Percentiles rank a stretch among this genome's conserved stretches.
Evolutionary conservation across 257 asterid genomes (phyloP).

Genomic region (Nemophila menziesii): DNA sequence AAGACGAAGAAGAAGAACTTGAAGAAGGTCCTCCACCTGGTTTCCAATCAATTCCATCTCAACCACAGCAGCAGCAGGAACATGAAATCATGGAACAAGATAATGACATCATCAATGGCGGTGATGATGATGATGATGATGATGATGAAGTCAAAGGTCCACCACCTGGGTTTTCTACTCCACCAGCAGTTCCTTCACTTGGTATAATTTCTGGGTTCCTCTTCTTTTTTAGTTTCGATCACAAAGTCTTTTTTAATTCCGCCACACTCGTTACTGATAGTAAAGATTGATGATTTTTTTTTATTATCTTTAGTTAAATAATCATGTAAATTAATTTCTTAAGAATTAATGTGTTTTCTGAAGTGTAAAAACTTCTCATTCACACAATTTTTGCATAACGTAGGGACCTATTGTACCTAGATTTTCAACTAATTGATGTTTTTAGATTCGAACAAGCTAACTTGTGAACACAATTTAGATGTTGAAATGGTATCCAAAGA

Average conservation of each 20-base stretch:
- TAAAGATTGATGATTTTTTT: not conserved
- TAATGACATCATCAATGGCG: constrained; percentile 10
- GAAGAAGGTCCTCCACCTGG: constrained; percentile 95
- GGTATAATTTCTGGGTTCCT: not conserved
- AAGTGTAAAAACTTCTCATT: not conserved
- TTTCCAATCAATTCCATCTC: constrained; percentile 31
- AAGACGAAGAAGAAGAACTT: constrained; percentile 34
- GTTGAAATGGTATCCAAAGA: constrained; percentile 24
- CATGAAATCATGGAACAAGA: constrained; percentile 1
- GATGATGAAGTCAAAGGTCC: constrained; percentile 58
- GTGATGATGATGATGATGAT: constrained; percentile 18
- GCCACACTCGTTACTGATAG: not conserved
- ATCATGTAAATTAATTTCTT: not conserved
- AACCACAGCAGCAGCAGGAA: constrained; percentile 3
- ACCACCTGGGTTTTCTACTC: constrained; percentile 65
- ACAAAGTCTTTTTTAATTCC: not conserved
- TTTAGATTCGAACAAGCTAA: constrained; percentile 15
- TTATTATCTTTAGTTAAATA: not conserved
- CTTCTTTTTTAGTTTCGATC: not conserved
- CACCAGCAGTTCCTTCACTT: constrained; percentile 19
- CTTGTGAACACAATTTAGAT: constrained; percentile 32
- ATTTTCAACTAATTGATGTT: constrained; percentile 3
- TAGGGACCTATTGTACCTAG: not conserved
- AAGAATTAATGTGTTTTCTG: too few species aligned
- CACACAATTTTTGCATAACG: not conserved